A percentile compares a stretch with the other conserved stretches of the same genome.
Conservation (phyloP, 1,284 basidiomycete genomes). For the Kwoniella shivajii region DNA sequence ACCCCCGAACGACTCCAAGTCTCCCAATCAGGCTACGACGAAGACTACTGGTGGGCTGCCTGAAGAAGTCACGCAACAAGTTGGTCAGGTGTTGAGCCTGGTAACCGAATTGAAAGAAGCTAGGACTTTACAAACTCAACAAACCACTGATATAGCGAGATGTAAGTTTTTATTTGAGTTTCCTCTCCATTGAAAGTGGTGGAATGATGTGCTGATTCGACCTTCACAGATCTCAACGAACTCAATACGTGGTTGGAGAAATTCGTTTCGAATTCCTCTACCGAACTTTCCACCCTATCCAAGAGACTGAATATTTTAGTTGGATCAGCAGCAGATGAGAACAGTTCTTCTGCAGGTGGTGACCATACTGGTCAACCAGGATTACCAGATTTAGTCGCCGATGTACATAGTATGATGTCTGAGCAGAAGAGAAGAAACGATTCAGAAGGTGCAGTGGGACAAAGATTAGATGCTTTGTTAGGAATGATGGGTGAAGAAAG, state of each 20-base stretch:
- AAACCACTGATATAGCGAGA: slow-evolving; percentile 49
- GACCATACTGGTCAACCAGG: slow-evolving; percentile 11
- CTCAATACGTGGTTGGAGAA: slow-evolving; percentile 69
- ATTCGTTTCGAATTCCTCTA: slow-evolving; percentile 72
- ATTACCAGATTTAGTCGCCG: slow-evolving; percentile 35
- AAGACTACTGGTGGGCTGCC: neutral
- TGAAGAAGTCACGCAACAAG: slow-evolving; percentile 31
- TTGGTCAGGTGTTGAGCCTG: slow-evolving; percentile 36
- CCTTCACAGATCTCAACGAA: slow-evolving; percentile 51
- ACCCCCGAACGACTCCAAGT: slow-evolving; percentile 7
- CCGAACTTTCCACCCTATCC: slow-evolving; percentile 67
- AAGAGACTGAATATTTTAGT: slow-evolving; percentile 65
- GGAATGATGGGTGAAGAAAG: slow-evolving; percentile 46
- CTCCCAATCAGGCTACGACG: neutral
- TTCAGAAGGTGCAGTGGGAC: slow-evolving; percentile 33
- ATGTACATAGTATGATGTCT: slow-evolving; percentile 46
- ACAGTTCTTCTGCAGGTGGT: slow-evolving; percentile 7
- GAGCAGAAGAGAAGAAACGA: slow-evolving; percentile 42
- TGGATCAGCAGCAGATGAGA: slow-evolving; percentile 48
- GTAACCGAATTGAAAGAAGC: slow-evolving; percentile 45
- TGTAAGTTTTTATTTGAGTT: slow-evolving; percentile 38
- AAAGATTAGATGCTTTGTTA: slow-evolving; percentile 45
- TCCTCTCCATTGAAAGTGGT: too few relatives aligned
- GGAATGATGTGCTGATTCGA: neutral
- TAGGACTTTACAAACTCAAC: slow-evolving; percentile 42